Evolutionary conservation across 2,329 filamentous ascomycete species (phyloP), one percentile per base, ranked within the genome.

Genomic region (Fusarium clavum): DNA sequence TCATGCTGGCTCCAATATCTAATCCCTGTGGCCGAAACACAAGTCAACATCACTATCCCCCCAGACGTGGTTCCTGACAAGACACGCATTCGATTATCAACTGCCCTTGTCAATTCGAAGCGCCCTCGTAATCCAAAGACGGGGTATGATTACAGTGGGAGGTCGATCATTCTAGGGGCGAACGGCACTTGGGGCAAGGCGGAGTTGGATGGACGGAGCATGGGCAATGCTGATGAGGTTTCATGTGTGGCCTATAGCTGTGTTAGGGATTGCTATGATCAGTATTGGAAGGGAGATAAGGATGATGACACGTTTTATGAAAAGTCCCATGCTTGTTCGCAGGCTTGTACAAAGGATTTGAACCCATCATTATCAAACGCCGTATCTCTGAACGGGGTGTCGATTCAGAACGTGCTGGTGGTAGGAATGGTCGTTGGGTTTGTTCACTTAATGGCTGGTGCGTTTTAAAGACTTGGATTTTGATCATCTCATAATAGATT

Each of bases 1-100:
- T 62, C 57, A 27, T 75, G 73, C 20, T 75, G 72, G 71, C 72
- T 74, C 13, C 40, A 44, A 7, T 69, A 70, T 22, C 45, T 29
- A 5, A 54, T 62, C 27, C 57, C 52, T 27, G 30, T 73, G 20
- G 43, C 61, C n/a, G 55, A 58, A 16, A 73, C 57, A 32, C 57
- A 69, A 18, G 69, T 74, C 69, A 73, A 72, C 53, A 64, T 74
- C n/a, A 73, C 69, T 11, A 70, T 74, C 34, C 72, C 72, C 13
- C 61, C 70, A 29, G 72, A 75, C 29, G 72, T 65, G 22, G 66
- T 64, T 9, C 72, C 72, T 6, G 45, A 74, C 22, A 63, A 72
- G 9, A 44, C 70, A n/a, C 48, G 53, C 12, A 56, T 67, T 8
- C 25, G 22, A 20, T 57, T 74, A 29, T 73, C 72, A 13, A 67